These are phyloP conservation scores for Paecilomyces dactylethromorphus DNA, from an alignment of 2,329 filamentous ascomycete species.

Conservation along the genomic window DNA sequence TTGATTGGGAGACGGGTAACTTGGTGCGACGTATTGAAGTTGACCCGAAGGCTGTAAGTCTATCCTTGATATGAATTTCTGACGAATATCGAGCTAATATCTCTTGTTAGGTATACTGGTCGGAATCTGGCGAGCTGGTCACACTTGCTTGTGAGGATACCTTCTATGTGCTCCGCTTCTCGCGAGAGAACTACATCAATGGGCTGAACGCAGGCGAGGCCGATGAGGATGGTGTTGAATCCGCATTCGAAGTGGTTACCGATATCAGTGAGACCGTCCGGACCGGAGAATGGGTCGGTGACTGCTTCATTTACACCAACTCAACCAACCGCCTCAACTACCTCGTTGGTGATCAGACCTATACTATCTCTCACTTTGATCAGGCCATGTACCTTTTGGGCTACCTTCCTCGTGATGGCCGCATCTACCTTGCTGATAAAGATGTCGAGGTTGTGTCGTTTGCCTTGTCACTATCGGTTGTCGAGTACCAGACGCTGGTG, in stretches of 20 bases:
- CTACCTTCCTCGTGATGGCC: constrained; percentile 91
- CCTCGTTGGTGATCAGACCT: constrained; percentile 93
- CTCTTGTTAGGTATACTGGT: constrained; percentile 77
- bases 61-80: neutral
- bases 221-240: constrained; percentile 87
- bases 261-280: constrained; percentile 90
- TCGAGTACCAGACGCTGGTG: constrained; percentile 95
- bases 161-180: constrained; percentile 90
- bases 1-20: constrained; percentile 87
- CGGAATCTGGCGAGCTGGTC: constrained; percentile 89
- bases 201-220: constrained; percentile 75
- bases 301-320: constrained; percentile 99
- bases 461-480: constrained; percentile 79
- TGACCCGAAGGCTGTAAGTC: constrained; percentile 53
- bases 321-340: constrained; percentile 95
- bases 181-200: constrained; percentile 78
- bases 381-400: constrained; percentile 90
- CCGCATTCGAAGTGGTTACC: constrained; percentile 92
- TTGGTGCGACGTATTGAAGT: constrained; percentile 89
- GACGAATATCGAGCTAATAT: constrained; percentile 5
- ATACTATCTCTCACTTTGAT: constrained; percentile 96
- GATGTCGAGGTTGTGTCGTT: constrained; percentile 90
- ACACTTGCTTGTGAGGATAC: constrained; percentile 89
- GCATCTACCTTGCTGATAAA: constrained; percentile 92
- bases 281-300: constrained; percentile 95